Evolutionary conservation across 2,329 filamentous ascomycete species (phyloP), one percentile per base, ranked within the genome.

Genomic region (Cercospora brassicicola): DNA sequence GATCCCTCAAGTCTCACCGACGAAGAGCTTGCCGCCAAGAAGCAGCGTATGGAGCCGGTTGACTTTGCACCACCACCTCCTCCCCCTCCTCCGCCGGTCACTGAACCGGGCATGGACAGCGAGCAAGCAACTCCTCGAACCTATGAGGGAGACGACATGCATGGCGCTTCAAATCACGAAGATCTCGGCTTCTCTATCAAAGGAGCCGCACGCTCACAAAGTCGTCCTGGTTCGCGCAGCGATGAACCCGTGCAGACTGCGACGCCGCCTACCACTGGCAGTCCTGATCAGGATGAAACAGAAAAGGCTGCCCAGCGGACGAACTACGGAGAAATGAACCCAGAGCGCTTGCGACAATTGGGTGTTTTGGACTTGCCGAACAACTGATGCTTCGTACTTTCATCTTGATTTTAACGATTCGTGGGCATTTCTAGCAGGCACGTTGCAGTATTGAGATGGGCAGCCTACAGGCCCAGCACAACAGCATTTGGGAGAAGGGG

Each of bases 191-290:
- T 74, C 56, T 70, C 71, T 1, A 74, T 74, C 64, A 74, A 74
- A 61, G 76, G 74, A 13, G 75, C 72, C 53, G 69, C 70, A 36
- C 66, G 72, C 51, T 66, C 67, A 23, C 69, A 68, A 26, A 69
- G 68, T 59, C 64, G 68, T n/a, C 68, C 66, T 42, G 65, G 36
- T 4, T 72, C 70, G 23, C 62, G 63, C 31, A 70, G 71, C 20
- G 69, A 68, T 20, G 81, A 79, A 63, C 79, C 80, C 9, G 77
- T 78, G 72, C 82, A 84, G 69, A 79, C 82, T 23, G 82, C 82
- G 3, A 84, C 82, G 9, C 83, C 79, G 31, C 78, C 78, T 2
- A 79, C 78, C 1, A 79, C 77, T 4, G 76, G 76, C 64, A 78
- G 77, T n/a, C 77, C 77, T 7, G 75, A 79, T 26, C 71, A 72